Conservation (phyloP, 1,284 basidiomycete genomes). For the Apiotrichum siamense region DNA sequence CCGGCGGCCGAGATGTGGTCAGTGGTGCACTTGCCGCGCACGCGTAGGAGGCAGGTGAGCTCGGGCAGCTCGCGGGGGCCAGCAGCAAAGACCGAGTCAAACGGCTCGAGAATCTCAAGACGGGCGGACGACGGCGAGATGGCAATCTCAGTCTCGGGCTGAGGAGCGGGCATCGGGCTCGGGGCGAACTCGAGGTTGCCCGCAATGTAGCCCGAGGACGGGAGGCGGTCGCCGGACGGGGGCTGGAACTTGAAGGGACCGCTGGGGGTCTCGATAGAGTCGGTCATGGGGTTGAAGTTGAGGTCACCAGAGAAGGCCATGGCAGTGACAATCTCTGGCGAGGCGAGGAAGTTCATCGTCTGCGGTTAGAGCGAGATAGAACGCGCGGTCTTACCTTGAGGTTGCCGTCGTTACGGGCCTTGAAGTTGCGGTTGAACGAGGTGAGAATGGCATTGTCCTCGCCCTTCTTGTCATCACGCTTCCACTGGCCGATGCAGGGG, state of each 20-base stretch:
- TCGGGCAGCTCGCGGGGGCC: conserved; percentile 65
- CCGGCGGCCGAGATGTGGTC: conserved; percentile 49
- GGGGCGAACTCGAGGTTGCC: conserved; percentile 78
- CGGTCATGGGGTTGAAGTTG: conserved; percentile 86
- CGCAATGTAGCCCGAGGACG: conserved; percentile 71
- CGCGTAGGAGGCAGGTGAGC: conserved; percentile 79
- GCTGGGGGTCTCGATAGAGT: conserved; percentile 66
- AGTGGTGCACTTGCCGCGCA: conserved; percentile 96
- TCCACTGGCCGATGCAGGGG: conserved; percentile 99
- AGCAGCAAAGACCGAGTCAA: conserved; percentile 69
- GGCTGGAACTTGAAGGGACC: conserved; percentile 83
- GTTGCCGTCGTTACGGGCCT: conserved; percentile 96
- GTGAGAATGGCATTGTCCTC: conserved; percentile 96
- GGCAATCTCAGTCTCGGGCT: conserved; percentile 69
- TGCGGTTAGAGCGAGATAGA: conserved; percentile 49
- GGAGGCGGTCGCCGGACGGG: conserved; percentile 78
- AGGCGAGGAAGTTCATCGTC: conserved; percentile 88
- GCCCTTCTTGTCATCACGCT: conserved; percentile 79
- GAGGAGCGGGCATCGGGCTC: conserved; percentile 63
- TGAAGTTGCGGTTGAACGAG: conserved; percentile 97
- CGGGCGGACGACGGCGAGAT: conserved; percentile 77
- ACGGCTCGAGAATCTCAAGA: conserved; percentile 82
- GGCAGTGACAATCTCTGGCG: conserved; percentile 93
- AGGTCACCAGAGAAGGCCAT: conserved; percentile 94
- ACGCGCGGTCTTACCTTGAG: conserved; percentile 47